A percentile compares a stretch with the other conserved stretches of the same genome.
phyloP scores from a whole-genome alignment of 2,329 filamentous ascomycete genomes.

The Emericellopsis atlantica region DNA sequence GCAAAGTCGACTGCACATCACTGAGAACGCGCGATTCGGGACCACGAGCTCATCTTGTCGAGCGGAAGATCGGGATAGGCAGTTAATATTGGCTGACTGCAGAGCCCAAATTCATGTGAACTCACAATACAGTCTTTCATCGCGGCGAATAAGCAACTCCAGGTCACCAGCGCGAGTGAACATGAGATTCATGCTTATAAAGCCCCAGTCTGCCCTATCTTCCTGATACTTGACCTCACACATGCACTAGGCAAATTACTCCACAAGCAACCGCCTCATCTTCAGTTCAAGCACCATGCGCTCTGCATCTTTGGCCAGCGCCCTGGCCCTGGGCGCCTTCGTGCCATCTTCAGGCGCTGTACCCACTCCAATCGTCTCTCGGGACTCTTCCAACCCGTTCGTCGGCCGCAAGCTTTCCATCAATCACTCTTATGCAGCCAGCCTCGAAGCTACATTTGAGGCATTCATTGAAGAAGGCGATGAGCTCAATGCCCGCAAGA shows the following conservation, averaged over 20 bases:
- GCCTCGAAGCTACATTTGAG: slow-evolving; percentile 21
- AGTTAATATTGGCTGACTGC: not conserved
- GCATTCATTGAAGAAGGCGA: slow-evolving; percentile 20
- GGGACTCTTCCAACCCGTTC: slow-evolving; percentile 23
- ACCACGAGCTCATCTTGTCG: not conserved
- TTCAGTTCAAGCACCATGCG: not conserved
- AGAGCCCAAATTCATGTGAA: not conserved
- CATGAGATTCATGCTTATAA: not conserved
- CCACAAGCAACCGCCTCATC: not conserved
- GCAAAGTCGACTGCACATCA: not conserved
- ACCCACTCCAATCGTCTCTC: not conserved
- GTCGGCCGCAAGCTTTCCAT: slow-evolving; percentile 29
- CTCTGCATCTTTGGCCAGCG: not conserved
- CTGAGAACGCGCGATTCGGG: not conserved
- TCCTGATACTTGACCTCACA: not conserved
- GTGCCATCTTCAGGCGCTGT: not conserved
- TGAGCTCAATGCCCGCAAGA: slow-evolving; percentile 18
- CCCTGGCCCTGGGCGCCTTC: not conserved
- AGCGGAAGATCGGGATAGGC: not conserved
- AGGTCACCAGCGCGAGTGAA: not conserved
- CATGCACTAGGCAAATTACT: not conserved
- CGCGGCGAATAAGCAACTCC: not conserved
- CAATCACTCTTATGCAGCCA: slow-evolving; percentile 22
- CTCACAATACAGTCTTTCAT: not conserved
- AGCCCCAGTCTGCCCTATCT: not conserved